Evolutionary conservation across 371 early-diverging fungal genomes (phyloP).

Genomic region (Syncephalastrum monosporum): DNA sequence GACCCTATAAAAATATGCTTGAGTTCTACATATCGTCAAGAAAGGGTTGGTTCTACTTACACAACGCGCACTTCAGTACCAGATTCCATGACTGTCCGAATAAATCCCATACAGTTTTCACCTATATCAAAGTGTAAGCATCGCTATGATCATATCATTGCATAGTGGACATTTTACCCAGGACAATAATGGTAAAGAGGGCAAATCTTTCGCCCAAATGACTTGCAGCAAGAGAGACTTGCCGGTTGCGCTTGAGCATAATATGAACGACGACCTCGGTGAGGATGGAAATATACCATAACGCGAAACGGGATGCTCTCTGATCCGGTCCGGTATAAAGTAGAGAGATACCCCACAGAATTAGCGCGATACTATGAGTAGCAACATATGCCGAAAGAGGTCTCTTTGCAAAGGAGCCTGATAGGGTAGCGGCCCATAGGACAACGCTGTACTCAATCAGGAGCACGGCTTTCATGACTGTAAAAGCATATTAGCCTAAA

Average conservation of each 20-base stretch:
- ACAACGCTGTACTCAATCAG: slow-evolving; percentile 37
- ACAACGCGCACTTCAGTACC: slow-evolving; percentile 29
- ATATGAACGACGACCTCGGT: slow-evolving; percentile 47
- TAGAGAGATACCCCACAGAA: slow-evolving; percentile 53
- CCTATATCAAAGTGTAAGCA: slow-evolving; percentile 13
- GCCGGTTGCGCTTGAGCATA: slow-evolving; percentile 39
- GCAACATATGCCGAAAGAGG: slow-evolving; percentile 37
- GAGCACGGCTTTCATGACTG: slow-evolving; percentile 47
- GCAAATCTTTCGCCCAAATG: slow-evolving; percentile 60
- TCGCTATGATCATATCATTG: not conserved
- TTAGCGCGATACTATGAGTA: slow-evolving; percentile 39
- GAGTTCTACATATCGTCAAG: not conserved
- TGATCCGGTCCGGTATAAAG: slow-evolving; percentile 17
- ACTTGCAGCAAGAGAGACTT: slow-evolving; percentile 56
- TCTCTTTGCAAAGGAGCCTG: slow-evolving; percentile 21
- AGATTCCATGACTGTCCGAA: slow-evolving; percentile 40
- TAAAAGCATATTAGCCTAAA: not conserved
- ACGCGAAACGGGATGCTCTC: slow-evolving; percentile 30
- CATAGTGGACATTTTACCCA: slow-evolving; percentile 31
- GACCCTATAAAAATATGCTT: slow-evolving; percentile 16
- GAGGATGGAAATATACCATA: slow-evolving; percentile 53
- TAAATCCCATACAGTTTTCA: slow-evolving; percentile 53
- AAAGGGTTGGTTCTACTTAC: slow-evolving; percentile 19
- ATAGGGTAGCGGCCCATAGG: slow-evolving; percentile 19
- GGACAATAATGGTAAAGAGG: slow-evolving; percentile 54